Evolutionary conservation across 2,329 filamentous ascomycete genomes (phyloP).

Genomic region (Pyrenophora graminea): DNA sequence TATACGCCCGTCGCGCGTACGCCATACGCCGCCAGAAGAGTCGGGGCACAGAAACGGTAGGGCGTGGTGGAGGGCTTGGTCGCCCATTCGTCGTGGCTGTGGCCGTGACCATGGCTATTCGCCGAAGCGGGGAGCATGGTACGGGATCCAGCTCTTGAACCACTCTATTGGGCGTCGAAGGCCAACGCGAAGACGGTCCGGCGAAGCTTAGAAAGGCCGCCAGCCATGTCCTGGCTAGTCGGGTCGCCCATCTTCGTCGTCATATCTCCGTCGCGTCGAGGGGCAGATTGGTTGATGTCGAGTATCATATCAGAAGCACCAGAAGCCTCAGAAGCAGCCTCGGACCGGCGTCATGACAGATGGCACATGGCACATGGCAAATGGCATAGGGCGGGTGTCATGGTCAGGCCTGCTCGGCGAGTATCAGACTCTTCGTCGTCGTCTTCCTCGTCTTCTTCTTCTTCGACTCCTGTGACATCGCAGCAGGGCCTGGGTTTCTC

Average conservation of each 20-base stretch:
- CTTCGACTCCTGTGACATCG: no score
- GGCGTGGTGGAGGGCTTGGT: constrained; percentile 8
- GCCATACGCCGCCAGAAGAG: constrained; percentile 10
- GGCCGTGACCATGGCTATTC: constrained; percentile 3
- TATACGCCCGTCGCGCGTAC: background rate
- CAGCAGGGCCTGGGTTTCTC: background rate
- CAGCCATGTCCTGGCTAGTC: background rate
- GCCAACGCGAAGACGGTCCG: constrained; percentile 7
- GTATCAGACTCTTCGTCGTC: no score
- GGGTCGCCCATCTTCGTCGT: background rate
- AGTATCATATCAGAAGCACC: no score
- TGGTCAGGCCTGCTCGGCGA: no score
- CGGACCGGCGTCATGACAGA: no score
- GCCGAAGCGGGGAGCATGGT: constrained; percentile 11
- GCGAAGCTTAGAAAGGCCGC: background rate
- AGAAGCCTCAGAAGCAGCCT: no score
- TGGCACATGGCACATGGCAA: no score
- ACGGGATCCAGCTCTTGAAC: constrained; percentile 14
- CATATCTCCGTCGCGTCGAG: no score
- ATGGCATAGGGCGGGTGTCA: no score
- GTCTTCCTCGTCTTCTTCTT: no score
- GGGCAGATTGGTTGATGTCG: no score
- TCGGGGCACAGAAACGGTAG: constrained; percentile 9
- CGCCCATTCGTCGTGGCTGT: constrained; percentile 4
- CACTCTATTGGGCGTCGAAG: constrained; percentile 11